phyloP scores from a whole-genome alignment of 164 flowering plant genomes.

The Piper longum region DNA sequence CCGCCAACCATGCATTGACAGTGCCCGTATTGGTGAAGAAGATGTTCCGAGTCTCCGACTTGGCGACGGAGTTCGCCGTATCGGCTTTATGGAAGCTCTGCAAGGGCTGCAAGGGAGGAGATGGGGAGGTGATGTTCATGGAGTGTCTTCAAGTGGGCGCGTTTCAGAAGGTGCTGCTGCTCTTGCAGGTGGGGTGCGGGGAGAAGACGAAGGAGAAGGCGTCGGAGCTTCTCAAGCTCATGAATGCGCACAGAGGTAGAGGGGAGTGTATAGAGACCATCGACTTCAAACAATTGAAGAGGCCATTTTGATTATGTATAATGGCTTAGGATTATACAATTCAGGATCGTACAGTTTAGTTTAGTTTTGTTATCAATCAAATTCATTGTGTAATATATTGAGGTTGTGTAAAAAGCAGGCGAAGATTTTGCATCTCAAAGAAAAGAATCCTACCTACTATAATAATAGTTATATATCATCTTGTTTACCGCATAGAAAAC shows the following conservation, averaged over 20 bases:
- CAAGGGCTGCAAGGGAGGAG: conserved; percentile 24
- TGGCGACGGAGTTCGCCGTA: conserved; percentile 55
- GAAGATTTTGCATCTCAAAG: too few relatives aligned
- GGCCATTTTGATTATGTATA: conserved; percentile 24
- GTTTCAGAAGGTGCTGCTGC: conserved; percentile 66
- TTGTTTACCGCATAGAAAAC: too few relatives aligned
- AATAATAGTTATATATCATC: too few relatives aligned
- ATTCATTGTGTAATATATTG: neutral
- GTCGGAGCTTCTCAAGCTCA: conserved; percentile 53
- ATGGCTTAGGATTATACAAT: neutral
- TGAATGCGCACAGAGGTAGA: conserved; percentile 40
- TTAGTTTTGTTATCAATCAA: neutral
- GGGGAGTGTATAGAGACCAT: conserved; percentile 55
- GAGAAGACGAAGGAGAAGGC: conserved; percentile 60
- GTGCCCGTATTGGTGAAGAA: conserved; percentile 73
- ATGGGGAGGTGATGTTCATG: conserved; percentile 14
- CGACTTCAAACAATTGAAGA: conserved; percentile 57
- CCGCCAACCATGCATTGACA: conserved; percentile 29
- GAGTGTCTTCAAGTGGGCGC: conserved; percentile 66
- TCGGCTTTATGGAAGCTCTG: conserved; percentile 58
- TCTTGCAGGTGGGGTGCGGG: conserved; percentile 63
- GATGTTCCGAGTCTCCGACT: conserved; percentile 45
- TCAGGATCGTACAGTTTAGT: neutral
- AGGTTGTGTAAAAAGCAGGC: neutral
- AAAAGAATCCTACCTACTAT: too few relatives aligned